These are phyloP conservation scores for Talaromyces stipitatus DNA, from an alignment of 495 filamentous ascomycete species.

Conservation along the genomic window DNA sequence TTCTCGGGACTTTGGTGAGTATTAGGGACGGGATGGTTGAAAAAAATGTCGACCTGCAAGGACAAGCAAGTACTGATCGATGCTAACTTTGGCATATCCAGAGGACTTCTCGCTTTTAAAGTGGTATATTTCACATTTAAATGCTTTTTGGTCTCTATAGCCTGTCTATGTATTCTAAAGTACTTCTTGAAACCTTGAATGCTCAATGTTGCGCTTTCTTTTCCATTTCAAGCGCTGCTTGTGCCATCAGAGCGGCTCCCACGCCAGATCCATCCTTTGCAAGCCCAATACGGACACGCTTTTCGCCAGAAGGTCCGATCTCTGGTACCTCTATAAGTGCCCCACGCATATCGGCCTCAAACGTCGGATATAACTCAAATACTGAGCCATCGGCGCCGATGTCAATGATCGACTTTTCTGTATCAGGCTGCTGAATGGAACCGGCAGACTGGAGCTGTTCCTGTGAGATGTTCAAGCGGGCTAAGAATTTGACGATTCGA, in stretches of 20 bases:
- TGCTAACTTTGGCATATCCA: background rate
- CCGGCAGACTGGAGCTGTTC: too few relatives aligned
- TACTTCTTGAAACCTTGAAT: background rate
- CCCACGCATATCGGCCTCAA: conserved; percentile 22
- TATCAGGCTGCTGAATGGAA: background rate
- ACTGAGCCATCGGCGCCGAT: conserved; percentile 85
- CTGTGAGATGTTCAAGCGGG: background rate
- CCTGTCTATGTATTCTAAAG: too few relatives aligned
- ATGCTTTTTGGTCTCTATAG: too few relatives aligned
- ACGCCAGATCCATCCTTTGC: conserved; percentile 34
- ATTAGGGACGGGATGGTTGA: conserved; percentile 15
- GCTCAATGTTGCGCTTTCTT: background rate
- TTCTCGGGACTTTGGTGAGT: conserved; percentile 28
- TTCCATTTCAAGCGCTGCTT: conserved; percentile 8
- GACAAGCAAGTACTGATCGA: background rate
- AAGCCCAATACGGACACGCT: conserved; percentile 23
- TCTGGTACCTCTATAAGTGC: conserved; percentile 23
- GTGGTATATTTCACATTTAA: too few relatives aligned
- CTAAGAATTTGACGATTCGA: background rate
- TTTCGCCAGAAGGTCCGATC: conserved; percentile 23
- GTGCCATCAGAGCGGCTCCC: conserved; percentile 30
- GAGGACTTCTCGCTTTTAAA: too few relatives aligned
- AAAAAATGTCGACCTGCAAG: background rate
- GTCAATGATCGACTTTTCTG: conserved; percentile 48
- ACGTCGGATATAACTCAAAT: conserved; percentile 69